These are phyloP conservation scores for Raphanus hybrid DNA, from an alignment of 441 rosid species.

Conservation along the genomic window DNA sequence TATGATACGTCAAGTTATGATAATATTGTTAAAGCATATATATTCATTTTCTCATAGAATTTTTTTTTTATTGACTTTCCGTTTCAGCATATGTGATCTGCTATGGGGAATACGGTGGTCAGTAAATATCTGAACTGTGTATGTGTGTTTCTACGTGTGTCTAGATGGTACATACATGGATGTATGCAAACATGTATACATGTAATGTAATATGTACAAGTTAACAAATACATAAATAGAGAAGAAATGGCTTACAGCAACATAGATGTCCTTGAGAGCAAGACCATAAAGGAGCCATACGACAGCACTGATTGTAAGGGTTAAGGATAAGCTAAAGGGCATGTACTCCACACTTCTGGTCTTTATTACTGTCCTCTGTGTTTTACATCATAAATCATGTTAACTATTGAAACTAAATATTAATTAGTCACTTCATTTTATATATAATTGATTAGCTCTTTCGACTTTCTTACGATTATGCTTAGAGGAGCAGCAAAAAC, in stretches of 20 bases:
- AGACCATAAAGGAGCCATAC: constrained; percentile 70
- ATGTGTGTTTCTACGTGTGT: not conserved
- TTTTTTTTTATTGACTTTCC: not conserved
- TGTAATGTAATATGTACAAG: not conserved
- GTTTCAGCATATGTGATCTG: not conserved
- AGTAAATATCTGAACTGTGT: constrained; percentile 2
- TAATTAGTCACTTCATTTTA: not conserved
- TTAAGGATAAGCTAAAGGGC: constrained; percentile 61
- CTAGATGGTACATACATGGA: not conserved
- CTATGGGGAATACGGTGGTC: constrained; percentile 1
- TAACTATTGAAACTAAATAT: not conserved
- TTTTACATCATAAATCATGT: not conserved
- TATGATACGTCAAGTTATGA: constrained; percentile 10
- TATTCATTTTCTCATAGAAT: not conserved
- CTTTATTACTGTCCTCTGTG: too few species aligned
- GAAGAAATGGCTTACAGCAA: constrained; percentile 52
- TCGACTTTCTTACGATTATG: constrained; percentile 46
- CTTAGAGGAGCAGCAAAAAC: constrained; percentile 71
- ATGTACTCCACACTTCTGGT: constrained; percentile 51
- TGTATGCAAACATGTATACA: constrained; percentile 15
- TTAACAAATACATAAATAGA: not conserved
- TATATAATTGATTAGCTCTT: not conserved
- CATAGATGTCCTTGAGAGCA: constrained; percentile 57
- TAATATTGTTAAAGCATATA: not conserved
- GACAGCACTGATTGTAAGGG: constrained; percentile 61